Conservation (phyloP, 148 eudicot species). For the Persicaria maculosa region DNA sequence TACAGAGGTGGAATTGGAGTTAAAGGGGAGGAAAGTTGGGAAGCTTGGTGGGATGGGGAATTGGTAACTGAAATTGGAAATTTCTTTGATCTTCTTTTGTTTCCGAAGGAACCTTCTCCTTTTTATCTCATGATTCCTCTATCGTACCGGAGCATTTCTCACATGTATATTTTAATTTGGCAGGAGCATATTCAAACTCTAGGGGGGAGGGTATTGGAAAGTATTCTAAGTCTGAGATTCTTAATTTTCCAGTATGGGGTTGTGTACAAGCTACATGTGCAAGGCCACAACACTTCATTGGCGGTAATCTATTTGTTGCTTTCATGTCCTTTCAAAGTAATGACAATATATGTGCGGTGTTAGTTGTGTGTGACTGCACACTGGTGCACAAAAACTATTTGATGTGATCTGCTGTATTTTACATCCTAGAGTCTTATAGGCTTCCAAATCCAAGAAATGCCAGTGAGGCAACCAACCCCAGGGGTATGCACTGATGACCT, state of each 20-base stretch:
- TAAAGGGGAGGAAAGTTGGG: slow-evolving; percentile 98
- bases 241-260: slow-evolving; percentile 91
- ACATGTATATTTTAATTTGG: not conserved
- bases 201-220: slow-evolving; percentile 76
- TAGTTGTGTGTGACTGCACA: not conserved
- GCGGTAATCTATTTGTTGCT: slow-evolving; percentile 31
- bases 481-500: too few relatives aligned
- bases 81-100: not conserved
- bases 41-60: slow-evolving; percentile 99
- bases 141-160: not conserved
- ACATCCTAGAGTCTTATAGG: too few relatives aligned
- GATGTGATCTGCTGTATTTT: not conserved
- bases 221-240: slow-evolving; percentile 86
- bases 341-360: not conserved
- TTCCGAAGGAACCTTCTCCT: not conserved
- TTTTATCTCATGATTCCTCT: not conserved
- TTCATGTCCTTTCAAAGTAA: not conserved
- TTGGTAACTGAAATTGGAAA: slow-evolving; percentile 38
- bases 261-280: slow-evolving; percentile 75
- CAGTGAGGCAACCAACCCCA: too few relatives aligned
- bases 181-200: slow-evolving; percentile 83
- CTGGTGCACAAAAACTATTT: not conserved
- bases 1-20: slow-evolving; percentile 99
- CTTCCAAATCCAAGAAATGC: too few relatives aligned
- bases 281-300: slow-evolving; percentile 67